Evolutionary conservation across 2,329 filamentous ascomycete genomes (phyloP).

Genomic region (Fonsecaea nubica): DNA sequence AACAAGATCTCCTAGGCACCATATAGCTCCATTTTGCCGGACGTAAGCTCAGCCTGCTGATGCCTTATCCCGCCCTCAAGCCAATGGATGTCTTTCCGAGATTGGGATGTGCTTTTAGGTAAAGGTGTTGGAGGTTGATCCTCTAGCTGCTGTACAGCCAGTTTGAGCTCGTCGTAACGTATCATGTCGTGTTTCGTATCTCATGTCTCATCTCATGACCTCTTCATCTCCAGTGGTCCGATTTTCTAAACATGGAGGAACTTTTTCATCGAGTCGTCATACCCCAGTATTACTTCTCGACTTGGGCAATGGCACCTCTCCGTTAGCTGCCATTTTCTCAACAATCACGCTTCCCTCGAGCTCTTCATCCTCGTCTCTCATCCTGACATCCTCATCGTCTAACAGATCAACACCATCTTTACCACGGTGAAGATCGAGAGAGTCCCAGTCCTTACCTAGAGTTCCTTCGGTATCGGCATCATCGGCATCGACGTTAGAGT

Average conservation of each 20-base stretch:
- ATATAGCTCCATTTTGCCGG: background rate
- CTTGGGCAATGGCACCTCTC: constrained; percentile 29
- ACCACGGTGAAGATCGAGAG: constrained; percentile 19
- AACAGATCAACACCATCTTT: constrained; percentile 25
- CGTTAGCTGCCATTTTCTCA: constrained; percentile 33
- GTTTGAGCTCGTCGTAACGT: background rate
- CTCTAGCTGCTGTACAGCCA: background rate
- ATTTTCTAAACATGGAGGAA: background rate
- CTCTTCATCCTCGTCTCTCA: constrained; percentile 38
- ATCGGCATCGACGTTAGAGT: constrained; percentile 18
- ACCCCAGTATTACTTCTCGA: constrained; percentile 23
- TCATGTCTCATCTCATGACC: background rate
- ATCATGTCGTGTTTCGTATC: constrained; percentile 2
- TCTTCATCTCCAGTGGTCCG: background rate
- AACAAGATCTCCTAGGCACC: background rate
- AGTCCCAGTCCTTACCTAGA: constrained; percentile 36
- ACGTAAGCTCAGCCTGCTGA: background rate
- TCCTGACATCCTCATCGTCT: constrained; percentile 35
- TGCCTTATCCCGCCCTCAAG: background rate
- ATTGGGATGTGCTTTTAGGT: background rate
- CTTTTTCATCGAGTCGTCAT: constrained; percentile 3
- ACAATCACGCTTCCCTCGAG: constrained; percentile 40
- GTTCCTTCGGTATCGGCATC: constrained; percentile 17
- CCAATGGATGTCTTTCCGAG: background rate
- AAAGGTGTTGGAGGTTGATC: background rate